phyloP scores from a whole-genome alignment of 768 basidiomycete species.

The Asterophora lycoperdoides region DNA sequence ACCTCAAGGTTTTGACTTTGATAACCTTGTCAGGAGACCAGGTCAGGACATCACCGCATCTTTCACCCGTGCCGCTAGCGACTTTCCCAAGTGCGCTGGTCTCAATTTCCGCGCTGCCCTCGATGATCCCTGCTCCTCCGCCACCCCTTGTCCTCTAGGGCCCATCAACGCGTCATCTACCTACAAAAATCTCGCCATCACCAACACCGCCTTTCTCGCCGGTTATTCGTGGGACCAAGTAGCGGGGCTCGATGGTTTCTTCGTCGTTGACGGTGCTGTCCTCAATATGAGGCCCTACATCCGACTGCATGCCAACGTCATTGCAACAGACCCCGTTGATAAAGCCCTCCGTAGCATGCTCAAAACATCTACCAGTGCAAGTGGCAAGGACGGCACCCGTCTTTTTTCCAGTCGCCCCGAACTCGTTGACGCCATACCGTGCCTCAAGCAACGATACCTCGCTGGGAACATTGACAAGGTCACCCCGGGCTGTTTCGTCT shows the following conservation, averaged over 20 bases:
- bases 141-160: constrained; percentile 64
- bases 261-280: constrained; percentile 92
- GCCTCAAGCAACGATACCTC: constrained; percentile 80
- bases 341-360: constrained; percentile 75
- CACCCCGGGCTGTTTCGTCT: constrained; percentile 92
- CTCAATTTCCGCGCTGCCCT: constrained; percentile 64
- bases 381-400: constrained; percentile 87
- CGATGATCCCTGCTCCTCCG: constrained; percentile 64
- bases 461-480: constrained; percentile 97
- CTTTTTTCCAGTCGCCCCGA: constrained; percentile 72
- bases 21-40: constrained; percentile 47
- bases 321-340: constrained; percentile 78
- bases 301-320: constrained; percentile 57
- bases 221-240: constrained; percentile 95
- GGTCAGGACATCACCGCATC: constrained; percentile 90
- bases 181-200: constrained; percentile 55
- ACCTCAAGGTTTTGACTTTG: constrained; percentile 53
- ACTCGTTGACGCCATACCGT: constrained; percentile 67
- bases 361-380: constrained; percentile 36
- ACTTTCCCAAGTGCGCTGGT: constrained; percentile 62
- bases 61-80: constrained; percentile 67
- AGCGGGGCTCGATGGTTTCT: constrained; percentile 59
- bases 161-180: constrained; percentile 53
- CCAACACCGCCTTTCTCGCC: constrained; percentile 61
- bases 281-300: constrained; percentile 92